Base-by-base conservation (phyloP, 768 basidiomycete species). In the Trametes elegans region DNA sequence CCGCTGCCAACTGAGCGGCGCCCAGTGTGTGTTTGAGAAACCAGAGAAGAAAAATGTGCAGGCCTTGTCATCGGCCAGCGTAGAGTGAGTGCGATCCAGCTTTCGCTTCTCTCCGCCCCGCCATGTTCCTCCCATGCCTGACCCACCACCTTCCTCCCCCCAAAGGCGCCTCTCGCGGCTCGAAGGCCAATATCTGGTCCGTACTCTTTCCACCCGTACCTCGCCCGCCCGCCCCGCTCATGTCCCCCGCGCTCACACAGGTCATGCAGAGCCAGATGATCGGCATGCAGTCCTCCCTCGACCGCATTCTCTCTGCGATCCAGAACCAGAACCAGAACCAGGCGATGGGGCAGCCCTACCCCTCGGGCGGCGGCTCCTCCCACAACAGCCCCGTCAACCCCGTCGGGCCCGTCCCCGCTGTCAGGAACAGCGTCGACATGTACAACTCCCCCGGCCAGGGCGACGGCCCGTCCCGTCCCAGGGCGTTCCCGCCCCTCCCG, bases 181-280 rank as follows among this genome's bases (percentile, higher is more conserved):
- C 59, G 91, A 93, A 70, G 87, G 88, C 61, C 90, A 93, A 69
- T 93, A 91, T 67, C 66, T 93, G 68, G 88, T 91, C 75, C 54
- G 73, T 70, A 27, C 38, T n/a, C n/a, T n/a, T n/a, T n/a, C 34
- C 24, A 5, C 13, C 21, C 32, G 16, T 41, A 3, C 21, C 31
- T n/a, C 29, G 41, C 49, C 58, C 40, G 38, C 29, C 23, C 18
- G 16, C n/a, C 43, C 42, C 13, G 16, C 48, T 34, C 16, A 31
- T 16, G n/a, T n/a, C n/a, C n/a, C 18, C 53, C 57, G 32, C 36
- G 42, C 42, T 49, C 24, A 19, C 19, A 21, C 58, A 90, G 90
- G 87, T 91, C 62, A 89, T 93, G 83, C 90, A 93, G 69, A 90
- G 89, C 72, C 91, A 93, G 68, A 92, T 93, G 88, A 93, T 93